Conservation (phyloP, 176 grass and related monocot genomes). For the maize (Zea mays) region Zm-B73-REFERENCE-NAM-5.0 NC_050101.1:172998001-172998500, state of each 20-base stretch:
- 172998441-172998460: too few relatives aligned
- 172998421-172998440: too few relatives aligned
- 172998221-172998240: slow-evolving; percentile 80
- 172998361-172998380: too few relatives aligned
- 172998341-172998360: too few relatives aligned
- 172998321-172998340: too few relatives aligned
- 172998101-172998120: background rate
- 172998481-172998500: too few relatives aligned
- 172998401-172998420: too few relatives aligned
- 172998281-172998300: background rate
- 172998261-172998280: slow-evolving; percentile 18
- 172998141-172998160: slow-evolving; percentile 8
- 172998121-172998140: slow-evolving; percentile 18
- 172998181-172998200: slow-evolving; percentile 73
- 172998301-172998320: too few relatives aligned
- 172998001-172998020: slow-evolving; percentile 95
- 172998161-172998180: slow-evolving; percentile 49
- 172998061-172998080: slow-evolving; percentile 69
- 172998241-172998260: slow-evolving; percentile 33
- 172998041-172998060: slow-evolving; percentile 75
- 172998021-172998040: slow-evolving; percentile 84
- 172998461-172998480: too few relatives aligned
- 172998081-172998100: slow-evolving; percentile 45
- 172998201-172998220: slow-evolving; percentile 84
- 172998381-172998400: too few relatives aligned